phyloP scores from a whole-genome alignment of 345 rosid genomes.

The Durio zibethinus region DNA sequence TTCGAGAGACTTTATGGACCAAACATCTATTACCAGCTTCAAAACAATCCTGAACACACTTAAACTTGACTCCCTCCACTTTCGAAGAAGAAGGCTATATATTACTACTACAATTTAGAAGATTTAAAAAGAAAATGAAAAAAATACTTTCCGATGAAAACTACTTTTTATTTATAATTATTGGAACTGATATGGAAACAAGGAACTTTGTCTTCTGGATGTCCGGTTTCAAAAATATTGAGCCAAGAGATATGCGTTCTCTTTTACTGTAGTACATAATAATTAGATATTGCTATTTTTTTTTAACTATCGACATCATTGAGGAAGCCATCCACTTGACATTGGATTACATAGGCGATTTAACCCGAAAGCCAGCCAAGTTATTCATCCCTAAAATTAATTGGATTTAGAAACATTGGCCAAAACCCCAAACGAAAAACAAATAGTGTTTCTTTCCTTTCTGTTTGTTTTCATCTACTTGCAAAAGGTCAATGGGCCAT shows the following conservation, averaged over 20 bases:
- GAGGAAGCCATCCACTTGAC: conserved; percentile 9
- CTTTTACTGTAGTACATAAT: not conserved
- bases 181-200: not conserved
- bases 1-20: not conserved
- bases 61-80: not conserved
- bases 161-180: not conserved
- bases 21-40: not conserved
- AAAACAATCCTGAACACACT: not conserved
- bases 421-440: not conserved
- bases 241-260: conserved; percentile 3
- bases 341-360: not conserved
- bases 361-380: too few relatives aligned
- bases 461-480: not conserved
- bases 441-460: not conserved
- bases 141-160: not conserved
- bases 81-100: not conserved
- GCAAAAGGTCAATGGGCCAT: not conserved
- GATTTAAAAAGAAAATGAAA: too few relatives aligned
- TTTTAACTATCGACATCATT: not conserved
- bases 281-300: not conserved
- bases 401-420: not conserved
- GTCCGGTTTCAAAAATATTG: not conserved
- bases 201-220: conserved; percentile 9
- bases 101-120: too few relatives aligned
- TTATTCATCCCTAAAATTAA: not conserved